Base-by-base conservation (phyloP, 345 rosid genomes). In the Iberis pinnata region DNA sequence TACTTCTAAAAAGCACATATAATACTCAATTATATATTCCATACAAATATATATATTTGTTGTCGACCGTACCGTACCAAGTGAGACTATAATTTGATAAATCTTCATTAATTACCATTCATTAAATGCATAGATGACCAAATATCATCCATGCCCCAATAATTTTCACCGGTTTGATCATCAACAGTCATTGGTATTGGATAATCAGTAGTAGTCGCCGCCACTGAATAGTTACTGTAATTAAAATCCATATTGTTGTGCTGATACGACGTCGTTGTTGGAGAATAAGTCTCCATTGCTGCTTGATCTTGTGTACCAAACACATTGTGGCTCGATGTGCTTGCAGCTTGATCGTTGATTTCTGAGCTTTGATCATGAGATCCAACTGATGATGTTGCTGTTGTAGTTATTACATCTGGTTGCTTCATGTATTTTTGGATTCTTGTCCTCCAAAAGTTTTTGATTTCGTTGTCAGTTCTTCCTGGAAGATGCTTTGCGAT, bases 401-500 rank as follows among this genome's bases (percentile, higher is more conserved):
- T 50, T 49, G 67, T 12, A 9, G 12, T 24, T 58, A 32, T 53
- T 35, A 18, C 53, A 43, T 78, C 68, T 57, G 79, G 89, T 61
- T 86, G 83, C 9, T 80, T 80, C 9, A 82, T 80, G 33, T 88
- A 92, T 59, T 93, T 88, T 75, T 93, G 97, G 63, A 93, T 83
- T 65, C 86, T 76, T 2, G 97, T 88, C 69, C 99, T 88, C 97
- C 99, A 93, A 49, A 72, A 93, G 14, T 93, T 93, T 66, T 93
- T 93, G 59, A 93, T 93, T 43, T 93, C 99, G 41, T 93, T 93
- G 58, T 93, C 99, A 0, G 99, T 93, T 72, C 99, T 86, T 53
- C 99, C 99, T 7, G 97, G 97, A 9, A 93, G 74, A 58, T 86
- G 95, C 75, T 93, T 93, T 0, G 97, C 99, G 9, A 93, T 93